phyloP scores from a whole-genome alignment of 345 rosid species.

The Sapria himalayana region DNA sequence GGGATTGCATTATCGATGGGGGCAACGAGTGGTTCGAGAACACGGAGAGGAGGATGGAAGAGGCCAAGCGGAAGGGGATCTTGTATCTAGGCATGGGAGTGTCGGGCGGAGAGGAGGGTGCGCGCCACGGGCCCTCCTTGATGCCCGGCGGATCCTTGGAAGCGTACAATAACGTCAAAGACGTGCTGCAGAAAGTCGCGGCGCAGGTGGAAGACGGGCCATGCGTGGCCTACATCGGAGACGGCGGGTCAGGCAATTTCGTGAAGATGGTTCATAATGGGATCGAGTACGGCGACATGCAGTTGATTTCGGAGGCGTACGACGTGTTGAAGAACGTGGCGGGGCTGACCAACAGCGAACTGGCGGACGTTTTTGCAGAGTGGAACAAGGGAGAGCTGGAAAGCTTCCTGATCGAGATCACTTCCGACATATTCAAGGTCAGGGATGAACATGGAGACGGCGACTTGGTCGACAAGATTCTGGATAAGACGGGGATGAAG shows the following conservation, averaged over 20 bases:
- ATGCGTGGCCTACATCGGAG: slow-evolving; percentile 83
- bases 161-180: slow-evolving; percentile 55
- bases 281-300: slow-evolving; percentile 98
- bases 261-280: slow-evolving; percentile 99
- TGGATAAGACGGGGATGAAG: slow-evolving; percentile 96
- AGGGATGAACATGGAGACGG: slow-evolving; percentile 42
- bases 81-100: slow-evolving; percentile 94
- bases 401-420: slow-evolving; percentile 80
- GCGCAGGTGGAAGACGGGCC: slow-evolving; percentile 99
- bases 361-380: slow-evolving; percentile 47
- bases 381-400: slow-evolving; percentile 84
- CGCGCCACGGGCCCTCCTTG: slow-evolving; percentile 70
- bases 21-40: slow-evolving; percentile 93
- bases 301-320: slow-evolving; percentile 77
- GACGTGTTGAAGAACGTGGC: slow-evolving; percentile 87
- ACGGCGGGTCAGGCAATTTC: slow-evolving; percentile 93
- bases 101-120: slow-evolving; percentile 94
- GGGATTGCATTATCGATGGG: slow-evolving; percentile 80
- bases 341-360: slow-evolving; percentile 43
- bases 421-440: slow-evolving; percentile 65
- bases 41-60: slow-evolving; percentile 68
- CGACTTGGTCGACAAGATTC: slow-evolving; percentile 72
- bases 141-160: slow-evolving; percentile 86
- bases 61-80: slow-evolving; percentile 32
- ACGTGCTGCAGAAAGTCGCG: slow-evolving; percentile 53